These are phyloP conservation scores for Botrytis medusae DNA, from an alignment of 2,329 filamentous ascomycete genomes.

Conservation along the genomic window DNA sequence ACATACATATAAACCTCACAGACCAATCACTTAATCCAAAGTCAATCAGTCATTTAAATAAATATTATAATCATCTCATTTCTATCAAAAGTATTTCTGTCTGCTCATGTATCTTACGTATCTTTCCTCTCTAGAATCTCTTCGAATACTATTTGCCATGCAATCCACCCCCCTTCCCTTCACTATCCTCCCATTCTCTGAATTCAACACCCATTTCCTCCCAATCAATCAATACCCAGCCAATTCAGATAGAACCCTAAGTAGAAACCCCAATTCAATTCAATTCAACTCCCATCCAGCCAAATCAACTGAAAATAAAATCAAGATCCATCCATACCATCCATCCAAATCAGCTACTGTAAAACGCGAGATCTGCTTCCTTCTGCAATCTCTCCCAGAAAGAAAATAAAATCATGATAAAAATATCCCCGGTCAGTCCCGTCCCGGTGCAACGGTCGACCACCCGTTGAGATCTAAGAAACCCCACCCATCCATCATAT, in stretches of 20 bases:
- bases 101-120: background rate
- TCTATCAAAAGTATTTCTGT: slow-evolving; percentile 7
- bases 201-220: background rate
- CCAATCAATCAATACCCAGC: background rate
- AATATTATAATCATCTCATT: slow-evolving; percentile 10
- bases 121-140: background rate
- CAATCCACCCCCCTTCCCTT: background rate
- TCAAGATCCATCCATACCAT: slow-evolving; percentile 4
- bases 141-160: background rate
- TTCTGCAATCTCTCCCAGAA: slow-evolving; percentile 7
- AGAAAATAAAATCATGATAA: slow-evolving; percentile 15
- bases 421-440: slow-evolving; percentile 14
- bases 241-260: slow-evolving; percentile 2
- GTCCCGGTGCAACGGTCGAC: slow-evolving; percentile 3
- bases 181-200: background rate
- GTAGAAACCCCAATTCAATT: background rate
- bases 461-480: slow-evolving; percentile 20
- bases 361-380: slow-evolving; percentile 12
- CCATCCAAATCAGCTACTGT: slow-evolving; percentile 11
- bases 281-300: slow-evolving; percentile 7
- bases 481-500: background rate
- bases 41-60: background rate
- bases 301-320: slow-evolving; percentile 5
- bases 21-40: background rate
- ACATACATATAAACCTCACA: background rate